Percentiles rank a stretch among this genome's conserved stretches.
phyloP scores from a whole-genome alignment of 2,329 filamentous ascomycete species.

The Penicillium carneum region DNA sequence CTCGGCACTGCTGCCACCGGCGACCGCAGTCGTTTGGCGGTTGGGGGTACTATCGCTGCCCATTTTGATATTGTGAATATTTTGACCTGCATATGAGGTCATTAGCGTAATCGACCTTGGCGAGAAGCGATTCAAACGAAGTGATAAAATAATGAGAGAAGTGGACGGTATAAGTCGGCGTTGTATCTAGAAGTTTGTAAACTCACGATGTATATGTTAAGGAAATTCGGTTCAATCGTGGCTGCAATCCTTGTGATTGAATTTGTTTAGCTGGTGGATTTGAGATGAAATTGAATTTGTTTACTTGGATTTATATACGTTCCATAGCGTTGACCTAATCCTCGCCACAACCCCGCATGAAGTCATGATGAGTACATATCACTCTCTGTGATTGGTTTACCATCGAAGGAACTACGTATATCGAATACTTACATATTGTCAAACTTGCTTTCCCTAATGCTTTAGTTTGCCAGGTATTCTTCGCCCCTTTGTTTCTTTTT shows the following conservation, averaged over 20 bases:
- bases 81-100: neutral
- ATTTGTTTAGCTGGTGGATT: neutral
- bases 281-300: neutral
- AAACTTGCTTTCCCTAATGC: too few relatives aligned
- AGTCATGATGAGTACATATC: conserved; percentile 29
- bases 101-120: too few relatives aligned
- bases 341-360: conserved; percentile 22
- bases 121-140: too few relatives aligned
- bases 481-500: too few relatives aligned
- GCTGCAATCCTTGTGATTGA: too few relatives aligned
- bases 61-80: neutral
- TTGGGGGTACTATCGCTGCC: conserved; percentile 16
- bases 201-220: neutral
- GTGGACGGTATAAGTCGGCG: neutral
- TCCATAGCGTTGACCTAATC: conserved; percentile 15
- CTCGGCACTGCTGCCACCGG: conserved; percentile 36
- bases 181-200: neutral
- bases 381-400: neutral
- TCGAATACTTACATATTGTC: too few relatives aligned
- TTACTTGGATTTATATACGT: conserved; percentile 9
- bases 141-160: neutral
- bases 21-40: conserved; percentile 25
- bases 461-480: too few relatives aligned
- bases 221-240: too few relatives aligned
- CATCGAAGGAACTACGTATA: too few relatives aligned